Base-by-base conservation (phyloP, 352 stramenopile species). In the Phytophthora foliorum region DNA sequence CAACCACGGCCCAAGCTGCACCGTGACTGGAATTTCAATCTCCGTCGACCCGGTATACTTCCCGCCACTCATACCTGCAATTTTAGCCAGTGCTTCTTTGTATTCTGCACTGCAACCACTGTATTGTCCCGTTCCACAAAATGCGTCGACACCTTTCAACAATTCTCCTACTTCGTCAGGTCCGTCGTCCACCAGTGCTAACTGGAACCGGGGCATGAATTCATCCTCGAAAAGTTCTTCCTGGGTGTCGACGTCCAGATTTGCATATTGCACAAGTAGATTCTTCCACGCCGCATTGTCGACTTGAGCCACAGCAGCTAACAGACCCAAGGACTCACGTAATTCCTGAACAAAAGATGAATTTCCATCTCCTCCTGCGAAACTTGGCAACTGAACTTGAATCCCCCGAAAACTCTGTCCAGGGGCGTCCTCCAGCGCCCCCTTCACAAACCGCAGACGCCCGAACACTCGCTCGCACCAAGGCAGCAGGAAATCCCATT, bases 21-120 rank as follows among this genome's bases (percentile, higher is more conserved):
- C 34, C 19, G 63, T 59, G 42, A 76, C 27, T n/a, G 68, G 68
- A 10, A 76, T 50, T 22, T 76, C 68, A 27, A 76, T 69, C 52
- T 76, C 68, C 11, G 57, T 76, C 22, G 62, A 68, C n/a, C 38
- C 57, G 4, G 51, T 56, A n/a, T 25, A 65, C 24, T 57, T 76
- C 14, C n/a, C 32, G 27, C 29, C 29, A 5, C 48, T 55, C 31
- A 57, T 29, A 54, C 44, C 46, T 53, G 63, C 51, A 58, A 76
- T 56, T 48, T 57, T 63, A 25, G 53, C 11, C 52, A 76, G 17
- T 42, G 51, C 54, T 55, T 63, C 29, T 9, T 52, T 64, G 27
- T 68, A 76, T 22, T 59, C 51, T 57, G 13, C 46, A 63, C 49
- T 71, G 60, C 51, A 45, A 17, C 8, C 14, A 8, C 14, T 49